phyloP scores from a whole-genome alignment of 1,284 basidiomycete species.

The Trichosporon ovoides region DNA sequence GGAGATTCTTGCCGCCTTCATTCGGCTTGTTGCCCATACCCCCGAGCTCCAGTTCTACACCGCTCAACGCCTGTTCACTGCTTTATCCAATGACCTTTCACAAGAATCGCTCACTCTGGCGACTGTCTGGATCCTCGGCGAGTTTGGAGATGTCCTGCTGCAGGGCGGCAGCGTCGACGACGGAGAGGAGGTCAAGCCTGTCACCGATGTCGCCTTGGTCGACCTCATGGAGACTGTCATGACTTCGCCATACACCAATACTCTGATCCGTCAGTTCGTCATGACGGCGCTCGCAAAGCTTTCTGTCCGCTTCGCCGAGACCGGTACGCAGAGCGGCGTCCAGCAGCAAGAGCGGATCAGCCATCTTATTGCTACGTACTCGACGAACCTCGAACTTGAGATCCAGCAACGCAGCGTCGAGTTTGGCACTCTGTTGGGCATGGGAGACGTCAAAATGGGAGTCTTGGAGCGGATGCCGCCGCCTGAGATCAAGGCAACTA shows the following conservation, averaged over 20 bases:
- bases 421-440: slow-evolving; percentile 74
- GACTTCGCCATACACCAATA: slow-evolving; percentile 90
- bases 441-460: slow-evolving; percentile 71
- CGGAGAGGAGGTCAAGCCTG: slow-evolving; percentile 63
- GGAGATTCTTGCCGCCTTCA: slow-evolving; percentile 90
- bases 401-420: slow-evolving; percentile 94
- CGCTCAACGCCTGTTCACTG: slow-evolving; percentile 82
- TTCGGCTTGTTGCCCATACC: slow-evolving; percentile 92
- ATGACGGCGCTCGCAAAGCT: slow-evolving; percentile 88
- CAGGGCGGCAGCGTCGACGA: slow-evolving; percentile 86
- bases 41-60: slow-evolving; percentile 96
- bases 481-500: slow-evolving; percentile 89
- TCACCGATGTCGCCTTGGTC: slow-evolving; percentile 73
- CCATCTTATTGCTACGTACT: slow-evolving; percentile 68
- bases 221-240: slow-evolving; percentile 83
- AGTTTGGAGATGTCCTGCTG: slow-evolving; percentile 87
- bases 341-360: slow-evolving; percentile 71
- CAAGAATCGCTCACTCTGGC: slow-evolving; percentile 92
- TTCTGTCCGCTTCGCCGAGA: slow-evolving; percentile 60
- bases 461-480: slow-evolving; percentile 98
- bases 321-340: slow-evolving; percentile 54
- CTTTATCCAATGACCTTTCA: slow-evolving; percentile 85
- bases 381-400: slow-evolving; percentile 84
- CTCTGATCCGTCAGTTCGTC: slow-evolving; percentile 85
- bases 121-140: slow-evolving; percentile 93